phyloP scores from a whole-genome alignment of 495 filamentous ascomycete species.

The Delitschia confertaspora region DNA sequence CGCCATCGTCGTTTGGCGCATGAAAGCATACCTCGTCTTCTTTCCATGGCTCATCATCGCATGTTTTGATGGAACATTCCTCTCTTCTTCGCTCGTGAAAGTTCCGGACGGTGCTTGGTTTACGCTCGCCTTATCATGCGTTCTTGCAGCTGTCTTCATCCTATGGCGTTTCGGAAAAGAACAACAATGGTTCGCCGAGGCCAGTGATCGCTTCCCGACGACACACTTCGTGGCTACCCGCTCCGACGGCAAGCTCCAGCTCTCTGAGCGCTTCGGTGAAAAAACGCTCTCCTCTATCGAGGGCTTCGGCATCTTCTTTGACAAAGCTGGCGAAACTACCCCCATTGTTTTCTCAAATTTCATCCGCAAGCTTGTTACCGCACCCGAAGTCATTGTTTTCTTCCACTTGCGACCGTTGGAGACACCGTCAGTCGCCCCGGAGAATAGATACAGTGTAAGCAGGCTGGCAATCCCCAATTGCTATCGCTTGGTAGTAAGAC shows the following conservation, averaged over 20 bases:
- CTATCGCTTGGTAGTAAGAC: slow-evolving; percentile 57
- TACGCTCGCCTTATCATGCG: slow-evolving; percentile 51
- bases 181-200: slow-evolving; percentile 61
- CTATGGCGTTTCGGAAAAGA: slow-evolving; percentile 71
- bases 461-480: slow-evolving; percentile 46
- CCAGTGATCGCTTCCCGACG: slow-evolving; percentile 45
- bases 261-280: slow-evolving; percentile 23
- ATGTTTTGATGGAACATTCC: slow-evolving; percentile 54
- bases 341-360: slow-evolving; percentile 33
- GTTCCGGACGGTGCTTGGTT: slow-evolving; percentile 69
- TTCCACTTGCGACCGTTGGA: slow-evolving; percentile 33
- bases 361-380: slow-evolving; percentile 31
- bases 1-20: slow-evolving; percentile 58
- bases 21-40: slow-evolving; percentile 48
- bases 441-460: slow-evolving; percentile 42
- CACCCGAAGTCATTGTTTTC: slow-evolving; percentile 32
- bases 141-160: slow-evolving; percentile 52
- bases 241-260: slow-evolving; percentile 17
- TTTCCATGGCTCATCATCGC: slow-evolving; percentile 54
- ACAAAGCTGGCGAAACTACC: slow-evolving; percentile 33
- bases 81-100: slow-evolving; percentile 59
- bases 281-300: slow-evolving; percentile 25
- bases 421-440: slow-evolving; percentile 27
- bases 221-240: slow-evolving; percentile 24
- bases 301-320: slow-evolving; percentile 35